Percentiles rank a stretch among this genome's conserved stretches.
Evolutionary conservation across 192 early-diverging fungal species (phyloP).

Genomic region (Coemansia sp.): DNA sequence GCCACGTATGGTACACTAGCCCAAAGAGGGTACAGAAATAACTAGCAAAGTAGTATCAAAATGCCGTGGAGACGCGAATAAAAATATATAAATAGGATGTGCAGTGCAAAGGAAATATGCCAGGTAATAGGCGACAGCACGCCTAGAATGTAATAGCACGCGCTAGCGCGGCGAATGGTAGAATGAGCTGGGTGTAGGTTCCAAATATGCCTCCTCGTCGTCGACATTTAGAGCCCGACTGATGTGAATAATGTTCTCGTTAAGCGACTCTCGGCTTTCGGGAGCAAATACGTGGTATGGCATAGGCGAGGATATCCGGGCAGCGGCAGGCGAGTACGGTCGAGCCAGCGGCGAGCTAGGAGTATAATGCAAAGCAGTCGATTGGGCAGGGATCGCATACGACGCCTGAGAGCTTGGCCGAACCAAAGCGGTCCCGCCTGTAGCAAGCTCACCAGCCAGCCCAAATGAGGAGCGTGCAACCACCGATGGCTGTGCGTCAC

Average conservation of each 20-base stretch:
- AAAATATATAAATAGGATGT: too few relatives aligned
- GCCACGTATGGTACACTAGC: too few relatives aligned
- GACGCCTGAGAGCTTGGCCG: neutral
- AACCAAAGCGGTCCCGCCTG: neutral
- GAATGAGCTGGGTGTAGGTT: neutral
- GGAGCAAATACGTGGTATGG: slow-evolving; percentile 53
- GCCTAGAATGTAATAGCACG: neutral
- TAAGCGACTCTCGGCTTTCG: slow-evolving; percentile 32
- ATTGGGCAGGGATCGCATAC: neutral
- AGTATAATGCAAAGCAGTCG: neutral
- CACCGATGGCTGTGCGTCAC: neutral
- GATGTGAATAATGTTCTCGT: slow-evolving; percentile 29
- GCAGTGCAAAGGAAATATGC: too few relatives aligned
- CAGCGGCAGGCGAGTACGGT: slow-evolving; percentile 22
- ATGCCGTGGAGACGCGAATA: too few relatives aligned
- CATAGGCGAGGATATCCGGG: slow-evolving; percentile 37
- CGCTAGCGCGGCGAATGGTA: neutral
- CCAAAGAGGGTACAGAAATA: too few relatives aligned
- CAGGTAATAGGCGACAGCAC: too few relatives aligned
- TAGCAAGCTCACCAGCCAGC: slow-evolving; percentile 9
- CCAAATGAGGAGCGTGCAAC: slow-evolving; percentile 7
- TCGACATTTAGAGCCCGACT: slow-evolving; percentile 7
- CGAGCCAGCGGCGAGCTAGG: slow-evolving; percentile 6
- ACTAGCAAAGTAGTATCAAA: too few relatives aligned
- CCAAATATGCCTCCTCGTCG: neutral